phyloP scores from a whole-genome alignment of 148 eudicot genomes.

The Talinum fruticosum region DNA sequence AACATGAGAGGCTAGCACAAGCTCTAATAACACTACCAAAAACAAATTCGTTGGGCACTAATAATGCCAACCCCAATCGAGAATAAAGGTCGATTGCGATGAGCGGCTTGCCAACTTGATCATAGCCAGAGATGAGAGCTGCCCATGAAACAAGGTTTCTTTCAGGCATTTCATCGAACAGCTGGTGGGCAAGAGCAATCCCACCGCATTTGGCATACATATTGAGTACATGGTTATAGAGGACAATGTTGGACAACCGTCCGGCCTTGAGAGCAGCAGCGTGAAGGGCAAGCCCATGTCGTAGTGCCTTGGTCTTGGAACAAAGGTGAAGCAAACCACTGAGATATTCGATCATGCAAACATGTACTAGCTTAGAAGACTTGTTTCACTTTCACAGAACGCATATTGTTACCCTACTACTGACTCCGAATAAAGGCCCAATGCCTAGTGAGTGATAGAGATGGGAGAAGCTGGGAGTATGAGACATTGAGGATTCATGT shows the following conservation, averaged over 20 bases:
- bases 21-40: slow-evolving; percentile 53
- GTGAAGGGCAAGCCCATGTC: slow-evolving; percentile 14
- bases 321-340: not conserved
- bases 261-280: slow-evolving; percentile 17
- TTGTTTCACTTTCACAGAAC: too few relatives aligned
- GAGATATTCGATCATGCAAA: too few relatives aligned
- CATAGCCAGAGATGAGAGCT: slow-evolving; percentile 44
- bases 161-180: slow-evolving; percentile 40
- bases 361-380: not conserved
- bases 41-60: slow-evolving; percentile 42
- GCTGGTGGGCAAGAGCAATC: slow-evolving; percentile 19
- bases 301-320: slow-evolving; percentile 10
- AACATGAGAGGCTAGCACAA: slow-evolving; percentile 35
- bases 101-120: slow-evolving; percentile 34
- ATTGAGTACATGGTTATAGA: slow-evolving; percentile 31
- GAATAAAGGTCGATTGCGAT: slow-evolving; percentile 32
- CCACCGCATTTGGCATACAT: slow-evolving; percentile 38
- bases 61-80: slow-evolving; percentile 24
- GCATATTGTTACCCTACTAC: too few relatives aligned
- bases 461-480: too few relatives aligned
- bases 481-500: too few relatives aligned
- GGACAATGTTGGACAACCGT: not conserved
- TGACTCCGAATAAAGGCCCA: too few relatives aligned
- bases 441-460: too few relatives aligned
- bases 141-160: slow-evolving; percentile 43